A percentile compares a stretch with the other conserved stretches of the same genome.
phyloP scores from a whole-genome alignment of 2,329 filamentous ascomycete species.

The Plectosphaerella sp. region DNA sequence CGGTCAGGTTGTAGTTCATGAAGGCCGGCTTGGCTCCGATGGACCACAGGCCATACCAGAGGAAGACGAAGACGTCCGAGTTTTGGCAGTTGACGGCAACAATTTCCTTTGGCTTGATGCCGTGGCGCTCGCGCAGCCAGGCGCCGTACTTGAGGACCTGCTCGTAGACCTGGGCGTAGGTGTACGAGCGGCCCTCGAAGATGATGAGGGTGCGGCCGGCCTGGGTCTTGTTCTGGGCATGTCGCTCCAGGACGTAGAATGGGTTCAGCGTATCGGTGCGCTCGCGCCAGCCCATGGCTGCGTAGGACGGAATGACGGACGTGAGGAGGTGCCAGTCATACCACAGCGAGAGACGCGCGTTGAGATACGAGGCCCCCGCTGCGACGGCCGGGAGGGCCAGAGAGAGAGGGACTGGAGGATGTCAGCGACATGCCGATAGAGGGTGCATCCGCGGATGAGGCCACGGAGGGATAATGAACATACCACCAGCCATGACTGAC shows the following conservation, averaged over 20 bases:
- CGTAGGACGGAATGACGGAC: conserved; percentile 40
- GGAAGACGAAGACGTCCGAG: conserved; percentile 69
- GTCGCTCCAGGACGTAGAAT: conserved; percentile 71
- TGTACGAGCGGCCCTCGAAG: conserved; percentile 65
- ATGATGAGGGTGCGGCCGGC: conserved; percentile 58
- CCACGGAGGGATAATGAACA: no score
- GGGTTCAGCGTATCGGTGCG: conserved; percentile 59
- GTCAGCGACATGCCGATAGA: not conserved
- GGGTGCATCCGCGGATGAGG: no score
- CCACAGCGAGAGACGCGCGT: conserved; percentile 63
- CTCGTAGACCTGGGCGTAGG: conserved; percentile 73
- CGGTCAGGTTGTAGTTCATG: conserved; percentile 80
- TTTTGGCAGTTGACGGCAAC: conserved; percentile 82
- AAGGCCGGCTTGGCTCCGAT: conserved; percentile 80
- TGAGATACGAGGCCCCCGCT: conserved; percentile 71
- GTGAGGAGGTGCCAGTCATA: conserved; percentile 62
- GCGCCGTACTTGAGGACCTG: conserved; percentile 65
- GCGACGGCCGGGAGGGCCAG: conserved; percentile 57
- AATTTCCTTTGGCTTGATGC: conserved; percentile 66
- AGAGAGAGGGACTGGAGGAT: conserved; percentile 42
- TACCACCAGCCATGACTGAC: no score
- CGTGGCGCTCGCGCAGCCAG: conserved; percentile 64
- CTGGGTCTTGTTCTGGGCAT: conserved; percentile 48
- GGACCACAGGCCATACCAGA: conserved; percentile 76
- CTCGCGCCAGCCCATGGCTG: conserved; percentile 41